phyloP scores from a whole-genome alignment of 371 early-diverging fungal species.

The Syncephalastrum contaminatum region DNA sequence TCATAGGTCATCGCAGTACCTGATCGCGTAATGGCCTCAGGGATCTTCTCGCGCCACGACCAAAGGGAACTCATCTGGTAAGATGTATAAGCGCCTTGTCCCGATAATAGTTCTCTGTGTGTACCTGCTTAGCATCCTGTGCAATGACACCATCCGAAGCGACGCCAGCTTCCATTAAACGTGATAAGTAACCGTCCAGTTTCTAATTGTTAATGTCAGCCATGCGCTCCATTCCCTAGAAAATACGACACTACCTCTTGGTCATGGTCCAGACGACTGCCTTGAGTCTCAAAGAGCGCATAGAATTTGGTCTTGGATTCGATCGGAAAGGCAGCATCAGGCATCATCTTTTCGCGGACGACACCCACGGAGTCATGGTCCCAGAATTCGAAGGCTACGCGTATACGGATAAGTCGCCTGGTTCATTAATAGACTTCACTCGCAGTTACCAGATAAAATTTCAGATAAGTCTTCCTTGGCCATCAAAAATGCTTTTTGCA shows the following conservation, averaged over 20 bases:
- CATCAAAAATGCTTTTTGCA: slow-evolving; percentile 42
- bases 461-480: slow-evolving; percentile 48
- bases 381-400: slow-evolving; percentile 81
- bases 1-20: slow-evolving; percentile 81
- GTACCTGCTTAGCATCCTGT: slow-evolving; percentile 59
- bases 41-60: slow-evolving; percentile 76
- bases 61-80: slow-evolving; percentile 53
- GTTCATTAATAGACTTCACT: background rate
- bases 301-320: slow-evolving; percentile 54
- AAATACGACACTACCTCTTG: slow-evolving; percentile 38
- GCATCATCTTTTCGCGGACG: slow-evolving; percentile 49
- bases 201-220: slow-evolving; percentile 34
- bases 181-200: slow-evolving; percentile 54
- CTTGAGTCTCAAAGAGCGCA: slow-evolving; percentile 77
- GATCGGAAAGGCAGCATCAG: slow-evolving; percentile 17
- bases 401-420: background rate
- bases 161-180: slow-evolving; percentile 49
- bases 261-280: slow-evolving; percentile 79
- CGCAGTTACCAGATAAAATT: slow-evolving; percentile 42
- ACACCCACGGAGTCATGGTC: slow-evolving; percentile 59
- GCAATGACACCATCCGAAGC: slow-evolving; percentile 79
- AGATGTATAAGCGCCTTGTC: background rate
- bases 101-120: background rate
- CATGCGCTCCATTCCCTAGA: background rate
- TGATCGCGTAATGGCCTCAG: slow-evolving; percentile 67